Evolutionary conservation across 805 yeast species (phyloP).

Genomic region (Ogataea methylovora): DNA sequence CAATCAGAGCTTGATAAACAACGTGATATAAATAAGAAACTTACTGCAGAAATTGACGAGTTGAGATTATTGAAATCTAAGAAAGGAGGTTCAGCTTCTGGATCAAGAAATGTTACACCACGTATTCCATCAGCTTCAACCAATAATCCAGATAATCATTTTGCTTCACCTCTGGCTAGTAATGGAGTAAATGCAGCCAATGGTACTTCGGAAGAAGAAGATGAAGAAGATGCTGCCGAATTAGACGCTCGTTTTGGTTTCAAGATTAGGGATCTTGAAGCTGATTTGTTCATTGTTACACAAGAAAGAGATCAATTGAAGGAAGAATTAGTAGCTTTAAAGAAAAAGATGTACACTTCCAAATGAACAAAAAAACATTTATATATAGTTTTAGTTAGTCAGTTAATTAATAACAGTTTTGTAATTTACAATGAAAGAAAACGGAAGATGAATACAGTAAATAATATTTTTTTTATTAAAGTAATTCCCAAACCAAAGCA

Average conservation of each 20-base stretch:
- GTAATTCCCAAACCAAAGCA: too few species aligned
- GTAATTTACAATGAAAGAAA: too few species aligned
- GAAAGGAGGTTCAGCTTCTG: conserved; percentile 14
- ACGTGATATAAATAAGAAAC: conserved; percentile 45
- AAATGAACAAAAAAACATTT: conserved; percentile 1
- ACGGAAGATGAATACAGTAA: too few species aligned
- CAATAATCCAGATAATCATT: not conserved
- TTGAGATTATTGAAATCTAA: conserved; percentile 42
- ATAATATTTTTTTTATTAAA: too few species aligned
- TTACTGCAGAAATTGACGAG: conserved; percentile 64
- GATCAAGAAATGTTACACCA: conserved; percentile 23
- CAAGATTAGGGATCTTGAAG: conserved; percentile 75
- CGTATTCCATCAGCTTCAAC: conserved; percentile 1
- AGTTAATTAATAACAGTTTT: too few species aligned
- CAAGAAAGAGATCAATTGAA: conserved; percentile 80
- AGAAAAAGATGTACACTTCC: conserved; percentile 41
- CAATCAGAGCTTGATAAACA: conserved; percentile 63
- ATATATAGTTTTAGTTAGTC: not conserved
- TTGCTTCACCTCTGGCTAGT: not conserved
- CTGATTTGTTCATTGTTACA: conserved; percentile 70
- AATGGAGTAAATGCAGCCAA: not conserved
- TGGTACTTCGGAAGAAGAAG: conserved; percentile 11
- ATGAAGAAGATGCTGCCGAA: conserved; percentile 21
- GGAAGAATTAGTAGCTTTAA: conserved; percentile 48
- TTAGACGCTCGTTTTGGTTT: conserved; percentile 56